Percentiles rank a stretch among this genome's conserved stretches.
These are phyloP conservation scores for Neurospora hispaniola DNA, from an alignment of 495 filamentous ascomycete species.

Conservation along the genomic window DNA sequence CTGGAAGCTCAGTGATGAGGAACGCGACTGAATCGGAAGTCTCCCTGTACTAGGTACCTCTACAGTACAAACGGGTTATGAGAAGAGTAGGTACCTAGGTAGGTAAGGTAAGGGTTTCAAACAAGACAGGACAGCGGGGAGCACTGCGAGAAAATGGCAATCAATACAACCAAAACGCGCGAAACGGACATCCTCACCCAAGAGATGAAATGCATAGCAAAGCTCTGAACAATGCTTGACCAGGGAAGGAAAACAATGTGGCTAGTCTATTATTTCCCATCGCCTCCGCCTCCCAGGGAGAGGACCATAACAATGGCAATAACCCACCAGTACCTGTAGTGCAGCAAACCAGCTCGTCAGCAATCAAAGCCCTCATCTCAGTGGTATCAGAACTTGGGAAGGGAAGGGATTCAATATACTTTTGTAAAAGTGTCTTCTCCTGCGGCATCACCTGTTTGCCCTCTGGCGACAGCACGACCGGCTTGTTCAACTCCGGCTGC, in stretches of 20 bases:
- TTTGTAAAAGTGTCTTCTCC: constrained; percentile 64
- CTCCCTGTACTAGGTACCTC: background rate
- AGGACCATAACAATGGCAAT: constrained; percentile 30
- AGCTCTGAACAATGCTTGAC: background rate
- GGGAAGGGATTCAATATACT: constrained; percentile 38
- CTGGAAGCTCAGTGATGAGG: background rate
- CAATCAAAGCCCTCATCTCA: background rate
- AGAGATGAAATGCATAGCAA: background rate
- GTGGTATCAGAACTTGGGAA: constrained; percentile 13
- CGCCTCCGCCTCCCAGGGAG: constrained; percentile 31
- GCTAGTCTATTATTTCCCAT: constrained; percentile 18
- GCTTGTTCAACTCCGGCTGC: constrained; percentile 51
- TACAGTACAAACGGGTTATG: background rate
- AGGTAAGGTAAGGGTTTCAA: background rate
- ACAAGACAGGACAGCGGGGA: background rate
- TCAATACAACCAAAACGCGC: background rate
- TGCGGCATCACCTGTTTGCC: constrained; percentile 44
- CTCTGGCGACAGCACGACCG: constrained; percentile 50
- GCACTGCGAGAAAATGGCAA: background rate
- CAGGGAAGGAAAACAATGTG: background rate
- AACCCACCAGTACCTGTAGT: constrained; percentile 44
- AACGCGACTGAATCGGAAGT: background rate
- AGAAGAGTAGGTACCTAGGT: too few species aligned
- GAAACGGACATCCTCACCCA: background rate
- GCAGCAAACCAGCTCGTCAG: constrained; percentile 5